Base-by-base conservation (phyloP, 345 rosid species). In the Atalantia buxifolia region DNA sequence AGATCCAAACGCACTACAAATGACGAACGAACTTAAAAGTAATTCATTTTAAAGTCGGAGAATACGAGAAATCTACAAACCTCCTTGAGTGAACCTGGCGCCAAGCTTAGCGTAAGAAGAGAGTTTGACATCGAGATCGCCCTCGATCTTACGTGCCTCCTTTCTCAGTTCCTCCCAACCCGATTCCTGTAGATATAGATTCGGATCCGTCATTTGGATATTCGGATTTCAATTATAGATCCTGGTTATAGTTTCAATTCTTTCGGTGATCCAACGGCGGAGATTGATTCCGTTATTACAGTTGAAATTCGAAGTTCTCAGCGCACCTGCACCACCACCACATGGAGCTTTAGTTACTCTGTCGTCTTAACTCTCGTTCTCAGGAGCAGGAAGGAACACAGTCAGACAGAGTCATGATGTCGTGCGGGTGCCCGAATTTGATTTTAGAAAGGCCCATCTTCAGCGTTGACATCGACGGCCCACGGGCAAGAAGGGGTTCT, bases 81-180 rank as follows among this genome's bases (percentile, higher is more conserved):
- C 98, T 84, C 90, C 94, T 82, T 94, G 99, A 24, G 90, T 87
- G 85, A 93, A 94, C 78, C 98, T 88, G 33, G 98, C 85, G 35
- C 99, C 99, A 63, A 97, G 94, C 84, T 97, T 97, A 61, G 98
- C 99, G 71, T 97, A 97, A 31, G 98, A 94, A 69, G 98, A 93
- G 75, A 97, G 96, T 88, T 97, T 97, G 66, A 96, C 97, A 65
- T 95, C 99, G 79, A 95, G 94, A 92, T 95, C 98, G 78, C 97
- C 95, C 85, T 94, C 99, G 82, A 94, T 84, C 88, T 92, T 96
- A 69, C 98, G 90, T 67, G 98, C 98, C 71, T 93, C 97, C 75
- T 86, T 88, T 85, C 99, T 87, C 74, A 94, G 88, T 76, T 96
- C 99, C 83, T 92, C 99, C 97, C 99, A 96, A 33, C 98, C 98